Conservation (phyloP, 768 basidiomycete species). For the Leccinum rimulosum region DNA sequence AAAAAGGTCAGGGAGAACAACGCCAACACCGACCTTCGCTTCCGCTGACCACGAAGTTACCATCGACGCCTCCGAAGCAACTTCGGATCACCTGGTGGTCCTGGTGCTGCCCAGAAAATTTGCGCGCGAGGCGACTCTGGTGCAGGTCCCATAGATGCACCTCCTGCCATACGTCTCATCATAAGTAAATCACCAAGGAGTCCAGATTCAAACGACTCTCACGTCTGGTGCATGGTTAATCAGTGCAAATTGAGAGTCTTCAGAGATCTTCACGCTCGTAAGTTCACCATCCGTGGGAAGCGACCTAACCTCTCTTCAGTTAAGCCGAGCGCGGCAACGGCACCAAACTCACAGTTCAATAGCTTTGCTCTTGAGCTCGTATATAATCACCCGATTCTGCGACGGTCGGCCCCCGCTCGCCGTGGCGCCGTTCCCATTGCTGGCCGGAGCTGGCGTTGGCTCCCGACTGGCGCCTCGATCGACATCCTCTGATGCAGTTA, state of each 20-base stretch:
- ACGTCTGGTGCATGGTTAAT: constrained; percentile 88
- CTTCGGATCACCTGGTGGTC: constrained; percentile 83
- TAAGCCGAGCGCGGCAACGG: constrained; percentile 7
- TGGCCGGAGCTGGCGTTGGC: constrained; percentile 30
- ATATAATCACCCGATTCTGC: constrained; percentile 72
- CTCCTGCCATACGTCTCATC: constrained; percentile 53
- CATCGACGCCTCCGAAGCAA: constrained; percentile 89
- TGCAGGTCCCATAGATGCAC: constrained; percentile 84
- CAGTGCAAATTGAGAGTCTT: constrained; percentile 82
- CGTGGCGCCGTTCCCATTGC: constrained; percentile 33
- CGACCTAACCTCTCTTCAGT: constrained; percentile 41
- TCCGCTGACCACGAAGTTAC: constrained; percentile 88
- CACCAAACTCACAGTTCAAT: constrained; percentile 57
- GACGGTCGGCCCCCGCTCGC: constrained; percentile 37
- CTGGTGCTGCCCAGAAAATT: constrained; percentile 84
- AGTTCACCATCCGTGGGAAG: constrained; percentile 73
- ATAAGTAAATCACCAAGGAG: constrained; percentile 6
- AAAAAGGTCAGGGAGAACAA: background rate
- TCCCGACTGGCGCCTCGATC: constrained; percentile 36
- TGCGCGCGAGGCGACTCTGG: constrained; percentile 65
- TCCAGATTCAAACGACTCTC: constrained; percentile 31
- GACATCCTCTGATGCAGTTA: constrained; percentile 13
- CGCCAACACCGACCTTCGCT: constrained; percentile 73
- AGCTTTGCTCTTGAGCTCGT: constrained; percentile 67
- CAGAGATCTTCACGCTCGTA: constrained; percentile 84